Evolutionary conservation across 768 basidiomycete genomes (phyloP).

Genomic region (Trametes punicea): DNA sequence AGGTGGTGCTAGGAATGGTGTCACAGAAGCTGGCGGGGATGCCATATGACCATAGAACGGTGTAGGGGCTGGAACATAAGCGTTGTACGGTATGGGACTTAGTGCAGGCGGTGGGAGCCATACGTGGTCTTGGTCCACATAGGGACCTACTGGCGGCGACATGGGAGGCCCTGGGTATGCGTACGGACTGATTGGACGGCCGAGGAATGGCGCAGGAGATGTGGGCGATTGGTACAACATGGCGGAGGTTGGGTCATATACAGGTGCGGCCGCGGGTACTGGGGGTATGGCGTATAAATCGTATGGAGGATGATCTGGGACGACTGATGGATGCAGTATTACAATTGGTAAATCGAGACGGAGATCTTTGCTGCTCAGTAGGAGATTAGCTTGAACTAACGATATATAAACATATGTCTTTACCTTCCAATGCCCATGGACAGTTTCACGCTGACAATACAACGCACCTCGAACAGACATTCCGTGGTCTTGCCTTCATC

Average conservation of each 20-base stretch:
- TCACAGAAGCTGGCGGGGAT: constrained; percentile 11
- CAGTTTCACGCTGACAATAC: constrained; percentile 58
- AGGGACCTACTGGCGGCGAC: constrained; percentile 31
- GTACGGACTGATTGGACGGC: constrained; percentile 32
- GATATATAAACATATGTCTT: constrained; percentile 19
- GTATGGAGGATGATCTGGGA: constrained; percentile 38
- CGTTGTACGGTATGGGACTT: constrained; percentile 6
- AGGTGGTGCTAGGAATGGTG: constrained; percentile 24
- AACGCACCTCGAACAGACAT: constrained; percentile 66
- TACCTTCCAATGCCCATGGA: constrained; percentile 75
- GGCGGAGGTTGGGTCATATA: constrained; percentile 16
- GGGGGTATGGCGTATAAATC: constrained; percentile 26
- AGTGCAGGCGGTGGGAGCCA: constrained; percentile 41
- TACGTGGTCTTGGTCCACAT: constrained; percentile 42
- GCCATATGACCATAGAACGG: constrained; percentile 10
- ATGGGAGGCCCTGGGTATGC: constrained; percentile 36
- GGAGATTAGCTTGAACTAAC: not conserved
- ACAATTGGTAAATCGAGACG: constrained; percentile 59
- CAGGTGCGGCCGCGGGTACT: constrained; percentile 7
- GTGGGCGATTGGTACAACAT: constrained; percentile 19
- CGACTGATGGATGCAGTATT: constrained; percentile 60
- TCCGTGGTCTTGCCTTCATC: constrained; percentile 43
- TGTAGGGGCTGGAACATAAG: constrained; percentile 2
- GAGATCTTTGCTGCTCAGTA: constrained; percentile 60
- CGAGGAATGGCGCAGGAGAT: constrained; percentile 24